Evolutionary conservation across 2,329 filamentous ascomycete genomes (phyloP), one percentile per base, ranked within the genome.

Genomic region (Calonectria hongkongensis): DNA sequence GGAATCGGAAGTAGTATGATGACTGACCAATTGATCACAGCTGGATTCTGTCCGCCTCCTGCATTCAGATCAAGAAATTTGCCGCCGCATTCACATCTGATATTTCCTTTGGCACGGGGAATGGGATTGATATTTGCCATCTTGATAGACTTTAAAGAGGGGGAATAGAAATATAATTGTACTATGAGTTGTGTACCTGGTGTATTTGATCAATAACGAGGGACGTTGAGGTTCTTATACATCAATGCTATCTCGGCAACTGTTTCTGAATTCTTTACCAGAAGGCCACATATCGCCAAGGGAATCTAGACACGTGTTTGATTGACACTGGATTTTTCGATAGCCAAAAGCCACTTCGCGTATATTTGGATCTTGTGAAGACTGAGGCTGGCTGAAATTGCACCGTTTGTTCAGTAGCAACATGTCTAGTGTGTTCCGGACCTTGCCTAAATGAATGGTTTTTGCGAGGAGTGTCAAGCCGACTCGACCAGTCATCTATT

Each of bases 41-140:
- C 54, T 7, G 54, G 54, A 2, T 18, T 28, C 21, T 60, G 33
- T 27, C 36, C 54, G 15, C 54, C 54, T 12, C 33, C 54, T 10
- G 54, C 33, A 39, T 36, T 36, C 15, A 60, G 54, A 25, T 60
- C 54, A 0, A 60, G 54, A 41, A 60, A 60, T 13, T 43, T 60
- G 15, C 54, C 54, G 7, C 54, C 21, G 7, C 54, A 60, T n/a
- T 60, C 36, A 2, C 36, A 60, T 41, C 54, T 60, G 33, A 60
- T 60, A 15, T 58, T 58, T 21, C 54, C 54, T 18, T 60, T 41
- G 12, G 54, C 54, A 18, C 54, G 54, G 13, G 15, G 54, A 28
- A 60, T 60, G 7, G 54, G 54, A 6, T 60, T 60, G n/a, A 60
- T 3, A n/a, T 60, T 16, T 5, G 12, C 13, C 54, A 60, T 60